phyloP scores from a whole-genome alignment of 805 yeast genomes.

The Saccharomyces eubayanus region DNA sequence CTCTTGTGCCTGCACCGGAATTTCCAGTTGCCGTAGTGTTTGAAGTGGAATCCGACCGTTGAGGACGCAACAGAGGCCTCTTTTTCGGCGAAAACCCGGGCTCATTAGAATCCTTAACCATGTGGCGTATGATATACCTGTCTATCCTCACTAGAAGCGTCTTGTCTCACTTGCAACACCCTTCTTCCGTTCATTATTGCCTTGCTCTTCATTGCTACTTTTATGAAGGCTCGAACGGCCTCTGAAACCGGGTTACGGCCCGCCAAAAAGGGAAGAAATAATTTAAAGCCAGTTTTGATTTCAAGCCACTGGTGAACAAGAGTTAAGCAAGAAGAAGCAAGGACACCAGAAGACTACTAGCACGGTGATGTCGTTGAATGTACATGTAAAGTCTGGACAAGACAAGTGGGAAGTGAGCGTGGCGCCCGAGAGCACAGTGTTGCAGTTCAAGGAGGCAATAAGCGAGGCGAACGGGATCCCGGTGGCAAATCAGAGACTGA shows the following conservation, averaged over 20 bases:
- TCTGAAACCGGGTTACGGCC: neutral
- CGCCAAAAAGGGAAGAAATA: neutral
- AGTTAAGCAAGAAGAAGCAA: neutral
- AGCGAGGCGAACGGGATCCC: conserved; percentile 58
- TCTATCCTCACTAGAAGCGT: neutral
- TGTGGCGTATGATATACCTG: neutral
- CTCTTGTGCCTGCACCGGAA: neutral
- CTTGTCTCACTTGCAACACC: neutral
- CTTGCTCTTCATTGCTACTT: neutral
- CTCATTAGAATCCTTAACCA: neutral
- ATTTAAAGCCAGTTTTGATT: neutral
- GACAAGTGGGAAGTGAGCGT: conserved; percentile 64
- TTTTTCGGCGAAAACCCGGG: neutral
- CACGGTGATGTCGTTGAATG: conserved; percentile 18
- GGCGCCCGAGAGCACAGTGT: conserved; percentile 46
- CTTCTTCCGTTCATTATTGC: neutral
- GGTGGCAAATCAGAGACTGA: conserved; percentile 74
- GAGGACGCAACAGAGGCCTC: neutral
- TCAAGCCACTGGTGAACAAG: neutral
- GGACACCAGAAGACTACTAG: neutral
- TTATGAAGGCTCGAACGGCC: neutral
- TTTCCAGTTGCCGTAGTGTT: neutral
- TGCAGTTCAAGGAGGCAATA: conserved; percentile 59
- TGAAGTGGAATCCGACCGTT: neutral
- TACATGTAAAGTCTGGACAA: conserved; percentile 51